phyloP scores from a whole-genome alignment of 352 stramenopile genomes.

The Phytophthora cactorum region DNA sequence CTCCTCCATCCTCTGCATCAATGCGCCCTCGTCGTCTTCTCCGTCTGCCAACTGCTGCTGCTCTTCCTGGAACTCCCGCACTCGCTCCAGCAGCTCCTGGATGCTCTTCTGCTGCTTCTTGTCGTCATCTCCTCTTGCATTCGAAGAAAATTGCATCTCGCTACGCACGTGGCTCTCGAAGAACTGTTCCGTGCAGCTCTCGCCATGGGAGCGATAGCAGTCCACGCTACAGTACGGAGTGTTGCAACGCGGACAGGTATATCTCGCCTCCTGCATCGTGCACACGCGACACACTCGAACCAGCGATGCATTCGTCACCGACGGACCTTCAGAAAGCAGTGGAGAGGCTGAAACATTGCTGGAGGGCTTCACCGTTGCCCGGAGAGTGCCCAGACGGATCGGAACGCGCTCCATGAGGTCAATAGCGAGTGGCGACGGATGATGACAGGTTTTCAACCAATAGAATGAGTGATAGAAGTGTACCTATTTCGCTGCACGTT shows the following conservation, averaged over 20 bases:
- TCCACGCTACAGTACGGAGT: conserved; percentile 77
- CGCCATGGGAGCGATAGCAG: conserved; percentile 80
- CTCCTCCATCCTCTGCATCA: conserved; percentile 52
- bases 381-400: conserved; percentile 64
- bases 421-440: conserved; percentile 9
- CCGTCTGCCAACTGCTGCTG: conserved; percentile 19
- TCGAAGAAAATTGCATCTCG: conserved; percentile 55
- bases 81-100: conserved; percentile 55
- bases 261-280: conserved; percentile 57
- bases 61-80: conserved; percentile 66
- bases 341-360: conserved; percentile 6
- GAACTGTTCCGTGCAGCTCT: conserved; percentile 80
- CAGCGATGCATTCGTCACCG: conserved; percentile 36
- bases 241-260: conserved; percentile 88
- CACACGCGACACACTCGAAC: conserved; percentile 77
- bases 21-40: conserved; percentile 34
- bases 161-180: conserved; percentile 71
- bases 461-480: conserved; percentile 4
- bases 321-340: conserved; percentile 6
- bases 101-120: conserved; percentile 44
- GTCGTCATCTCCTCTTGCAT: conserved; percentile 28
- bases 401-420: conserved; percentile 59
- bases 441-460: conserved; percentile 32
- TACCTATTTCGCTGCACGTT: conserved; percentile 28
- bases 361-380: conserved; percentile 47